Conservation (phyloP, 768 basidiomycete species). For the Sutorius australiensis region DNA sequence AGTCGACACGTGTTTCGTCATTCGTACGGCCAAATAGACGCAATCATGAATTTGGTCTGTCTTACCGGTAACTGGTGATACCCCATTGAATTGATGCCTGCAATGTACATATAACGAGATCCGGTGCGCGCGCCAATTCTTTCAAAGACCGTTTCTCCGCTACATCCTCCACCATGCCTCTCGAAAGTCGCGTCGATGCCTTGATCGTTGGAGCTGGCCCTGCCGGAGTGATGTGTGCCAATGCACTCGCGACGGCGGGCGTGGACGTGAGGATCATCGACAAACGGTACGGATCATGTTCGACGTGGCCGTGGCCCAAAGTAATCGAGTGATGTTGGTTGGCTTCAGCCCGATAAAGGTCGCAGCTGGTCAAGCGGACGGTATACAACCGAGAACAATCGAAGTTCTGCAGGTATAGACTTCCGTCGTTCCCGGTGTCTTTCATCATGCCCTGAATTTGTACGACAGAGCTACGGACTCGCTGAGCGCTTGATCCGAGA, state of each 20-base stretch:
- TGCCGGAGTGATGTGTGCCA: slow-evolving; percentile 65
- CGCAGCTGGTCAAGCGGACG: slow-evolving; percentile 50
- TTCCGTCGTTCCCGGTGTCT: not conserved
- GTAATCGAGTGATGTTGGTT: not conserved
- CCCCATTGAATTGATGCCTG: not conserved
- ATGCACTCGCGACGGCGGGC: slow-evolving; percentile 45
- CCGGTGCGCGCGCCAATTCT: not conserved
- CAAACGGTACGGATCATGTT: slow-evolving; percentile 32
- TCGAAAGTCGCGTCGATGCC: slow-evolving; percentile 40
- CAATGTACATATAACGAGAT: not conserved
- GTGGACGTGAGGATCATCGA: slow-evolving; percentile 46
- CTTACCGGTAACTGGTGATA: not conserved
- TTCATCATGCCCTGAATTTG: not conserved
- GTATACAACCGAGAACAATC: slow-evolving; percentile 52
- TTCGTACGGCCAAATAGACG: not conserved
- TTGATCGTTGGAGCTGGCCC: slow-evolving; percentile 50
- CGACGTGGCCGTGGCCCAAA: not conserved
- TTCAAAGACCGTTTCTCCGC: not conserved
- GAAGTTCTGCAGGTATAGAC: slow-evolving; percentile 47
- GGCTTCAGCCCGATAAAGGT: slow-evolving; percentile 37
- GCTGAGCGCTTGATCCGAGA: slow-evolving; percentile 59
- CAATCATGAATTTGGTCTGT: not conserved
- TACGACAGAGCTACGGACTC: slow-evolving; percentile 67
- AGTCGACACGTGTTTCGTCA: not conserved
- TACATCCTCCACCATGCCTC: slow-evolving; percentile 14